Base-by-base conservation (phyloP, 1,284 basidiomycete genomes). In the Tremellales sp. region DNA sequence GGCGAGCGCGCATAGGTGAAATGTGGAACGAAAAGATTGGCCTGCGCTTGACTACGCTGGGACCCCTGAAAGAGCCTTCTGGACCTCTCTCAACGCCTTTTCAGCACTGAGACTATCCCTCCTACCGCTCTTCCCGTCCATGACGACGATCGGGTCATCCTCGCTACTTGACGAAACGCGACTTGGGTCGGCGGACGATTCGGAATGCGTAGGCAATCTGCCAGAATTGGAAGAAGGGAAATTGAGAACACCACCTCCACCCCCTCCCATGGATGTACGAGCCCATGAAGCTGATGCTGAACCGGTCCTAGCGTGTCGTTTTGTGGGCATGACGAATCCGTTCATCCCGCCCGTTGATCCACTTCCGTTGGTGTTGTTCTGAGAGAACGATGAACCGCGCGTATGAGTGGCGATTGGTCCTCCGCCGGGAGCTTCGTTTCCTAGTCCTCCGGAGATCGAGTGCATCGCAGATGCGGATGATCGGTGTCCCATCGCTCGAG, bases 1-100 rank as follows among this genome's bases (percentile, higher is more conserved):
- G n/a, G n/a, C n/a, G n/a, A n/a, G n/a, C n/a, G n/a, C n/a, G n/a
- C n/a, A n/a, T n/a, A n/a, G n/a, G n/a, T n/a, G n/a, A n/a, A n/a
- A n/a, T n/a, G n/a, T n/a, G n/a, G n/a, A n/a, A n/a, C n/a, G n/a
- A n/a, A n/a, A n/a, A n/a, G n/a, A n/a, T n/a, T n/a, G n/a, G n/a
- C n/a, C n/a, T n/a, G n/a, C n/a, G n/a, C n/a, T n/a, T n/a, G n/a
- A n/a, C 44, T 61, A 52, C 13, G 60, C 51, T 39, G 63, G 61
- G 10, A 69, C 67, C 36, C 62, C 60, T 39, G 63, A 82, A 81
- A 90, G 82, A 24, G 84, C 84, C 75, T 84, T 82, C 74, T 87
- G 82, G 35, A 88, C 81, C 58, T 86, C 84, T 54, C 80, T 80
- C 74, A 87, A 78, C 2, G 81, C 81, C 60, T 82, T 83, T 15